Base-by-base conservation (phyloP, 805 yeast genomes). In the Schwanniomyces vanrijiae region DNA sequence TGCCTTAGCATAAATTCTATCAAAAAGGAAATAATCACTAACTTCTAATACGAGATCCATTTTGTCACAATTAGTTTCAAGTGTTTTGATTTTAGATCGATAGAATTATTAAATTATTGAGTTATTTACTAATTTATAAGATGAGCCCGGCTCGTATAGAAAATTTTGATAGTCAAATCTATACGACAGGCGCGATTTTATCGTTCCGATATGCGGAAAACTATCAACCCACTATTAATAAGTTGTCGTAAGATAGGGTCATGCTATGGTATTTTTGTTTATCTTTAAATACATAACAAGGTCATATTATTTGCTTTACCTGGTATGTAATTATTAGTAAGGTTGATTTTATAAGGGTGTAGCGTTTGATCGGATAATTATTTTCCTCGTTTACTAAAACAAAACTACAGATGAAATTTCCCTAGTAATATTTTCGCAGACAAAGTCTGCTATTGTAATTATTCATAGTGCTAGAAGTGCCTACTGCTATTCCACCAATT, bases 21-120 rank as follows among this genome's bases (percentile, higher is more conserved):
- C 99, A 43, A 92, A 79, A 24, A 82, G 58, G 56, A 70, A 88
- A 41, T 88, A 76, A 68, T 94, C 99, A 40, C 75, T 69, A 20
- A 82, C 72, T 66, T 94, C 99, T 44, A 94, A 77, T 20, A 90
- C 90, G 60, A 94, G 73, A 85, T 94, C 99, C 99, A 94, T 92
- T 24, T 22, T 38, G 7, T 20, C 16, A 11, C 25, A 37, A 13
- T 11, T 6, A 11, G 7, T 13, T 14, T 21, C 25, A 5, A 19
- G 18, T n/a, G 19, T 31, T 10, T 14, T 16, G 29, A 26, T 16
- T 14, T 16, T 16, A 31, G 35, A 37, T 37, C 25, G 25, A 37
- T 37, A 37, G 20, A 33, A n/a, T n/a, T n/a, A n/a, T n/a, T n/a
- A 37, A 37, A 14, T 3, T 20, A 20, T 21, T 21, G 25, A 21